Evolutionary conservation across 2,329 filamentous ascomycete species (phyloP).

Genomic region (Exophiala xenobiotica): DNA sequence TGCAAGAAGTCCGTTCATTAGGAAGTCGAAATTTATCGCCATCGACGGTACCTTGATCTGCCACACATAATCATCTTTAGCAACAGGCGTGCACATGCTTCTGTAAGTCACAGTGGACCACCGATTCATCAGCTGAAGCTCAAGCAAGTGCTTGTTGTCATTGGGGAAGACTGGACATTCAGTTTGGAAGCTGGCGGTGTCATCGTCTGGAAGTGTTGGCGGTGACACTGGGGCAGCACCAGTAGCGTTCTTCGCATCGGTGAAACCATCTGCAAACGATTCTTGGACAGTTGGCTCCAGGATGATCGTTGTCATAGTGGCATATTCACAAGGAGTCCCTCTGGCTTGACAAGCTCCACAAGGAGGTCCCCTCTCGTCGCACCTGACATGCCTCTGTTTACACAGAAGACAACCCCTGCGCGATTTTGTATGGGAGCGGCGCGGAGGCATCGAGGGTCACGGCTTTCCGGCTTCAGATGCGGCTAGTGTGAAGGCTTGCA

Average conservation of each 20-base stretch:
- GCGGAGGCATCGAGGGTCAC: constrained; percentile 9
- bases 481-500: too few species aligned
- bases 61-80: constrained; percentile 21
- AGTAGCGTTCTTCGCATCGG: too few species aligned
- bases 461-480: not conserved
- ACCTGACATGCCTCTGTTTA: constrained; percentile 18
- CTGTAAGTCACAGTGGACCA: constrained; percentile 26
- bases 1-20: constrained; percentile 22
- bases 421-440: constrained; percentile 18
- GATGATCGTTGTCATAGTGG: not conserved
- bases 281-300: too few species aligned
- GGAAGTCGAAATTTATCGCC: constrained; percentile 19
- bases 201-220: not conserved
- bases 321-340: constrained; percentile 13
- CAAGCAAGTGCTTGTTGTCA: constrained; percentile 16
- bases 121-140: constrained; percentile 30
- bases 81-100: constrained; percentile 18
- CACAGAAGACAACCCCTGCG: constrained; percentile 16
- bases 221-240: too few species aligned
- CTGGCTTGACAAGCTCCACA: constrained; percentile 14
- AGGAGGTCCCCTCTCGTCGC: constrained; percentile 13
- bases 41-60: constrained; percentile 15
- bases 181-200: too few species aligned
- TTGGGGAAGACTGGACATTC: not conserved
- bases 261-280: too few species aligned